Percentiles rank a stretch among this genome's conserved stretches.
Evolutionary conservation across 306 rosid genomes (phyloP).

Genomic region (Rosa chinensis): DNA sequence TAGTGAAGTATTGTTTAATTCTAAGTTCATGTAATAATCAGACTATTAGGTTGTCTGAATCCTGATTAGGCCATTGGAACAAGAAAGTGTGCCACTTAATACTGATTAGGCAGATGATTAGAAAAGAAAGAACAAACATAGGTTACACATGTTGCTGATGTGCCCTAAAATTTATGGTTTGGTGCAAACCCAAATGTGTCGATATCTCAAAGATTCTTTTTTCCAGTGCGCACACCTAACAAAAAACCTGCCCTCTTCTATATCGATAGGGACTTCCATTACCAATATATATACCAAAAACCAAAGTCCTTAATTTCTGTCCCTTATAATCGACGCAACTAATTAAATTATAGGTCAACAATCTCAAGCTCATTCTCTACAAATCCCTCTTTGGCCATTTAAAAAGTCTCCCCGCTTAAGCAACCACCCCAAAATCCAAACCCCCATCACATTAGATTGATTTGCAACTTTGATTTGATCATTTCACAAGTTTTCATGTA

Average conservation of each 20-base stretch:
- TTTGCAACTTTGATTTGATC: conserved; percentile 13
- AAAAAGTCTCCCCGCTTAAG: conserved; percentile 44
- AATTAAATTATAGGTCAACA: conserved; percentile 47
- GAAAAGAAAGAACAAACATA: not conserved
- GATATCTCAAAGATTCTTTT: conserved; percentile 43
- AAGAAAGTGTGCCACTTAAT: not conserved
- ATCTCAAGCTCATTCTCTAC: conserved; percentile 46
- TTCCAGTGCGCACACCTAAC: conserved; percentile 61
- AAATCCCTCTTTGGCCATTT: conserved; percentile 26
- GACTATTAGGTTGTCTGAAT: not conserved
- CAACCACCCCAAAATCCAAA: conserved; percentile 35
- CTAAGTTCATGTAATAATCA: not conserved
- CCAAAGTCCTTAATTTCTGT: conserved; percentile 41
- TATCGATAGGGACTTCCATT: conserved; percentile 61
- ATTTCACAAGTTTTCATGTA: conserved; percentile 7
- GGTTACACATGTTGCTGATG: not conserved
- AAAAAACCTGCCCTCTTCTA: conserved; percentile 72
- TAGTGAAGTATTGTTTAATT: too few relatives aligned
- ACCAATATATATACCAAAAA: conserved; percentile 21
- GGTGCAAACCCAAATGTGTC: conserved; percentile 31
- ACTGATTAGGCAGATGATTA: conserved; percentile 9
- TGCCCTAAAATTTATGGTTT: conserved; percentile 25
- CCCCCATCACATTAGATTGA: conserved; percentile 25
- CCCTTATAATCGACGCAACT: conserved; percentile 35
- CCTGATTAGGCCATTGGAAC: not conserved